phyloP scores from a whole-genome alignment of 768 basidiomycete genomes.

The Mycena galericulata region DNA sequence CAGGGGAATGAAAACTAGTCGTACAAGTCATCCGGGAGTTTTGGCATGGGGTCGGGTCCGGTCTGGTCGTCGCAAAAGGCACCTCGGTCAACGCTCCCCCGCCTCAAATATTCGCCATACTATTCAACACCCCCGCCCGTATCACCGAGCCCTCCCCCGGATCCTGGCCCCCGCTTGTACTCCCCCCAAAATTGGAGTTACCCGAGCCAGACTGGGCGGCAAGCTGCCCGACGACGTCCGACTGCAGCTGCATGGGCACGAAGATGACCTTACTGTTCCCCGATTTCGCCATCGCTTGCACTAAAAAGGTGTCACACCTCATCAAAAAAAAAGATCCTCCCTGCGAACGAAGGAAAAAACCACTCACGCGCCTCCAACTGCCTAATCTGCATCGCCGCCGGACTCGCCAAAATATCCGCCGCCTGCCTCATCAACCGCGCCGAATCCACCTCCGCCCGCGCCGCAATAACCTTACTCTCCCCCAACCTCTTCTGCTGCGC shows the following conservation, averaged over 20 bases:
- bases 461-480: conserved; percentile 96
- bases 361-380: conserved; percentile 87
- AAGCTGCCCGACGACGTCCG: conserved; percentile 71
- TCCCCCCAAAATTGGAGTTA: neutral
- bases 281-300: conserved; percentile 94
- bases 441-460: conserved; percentile 94
- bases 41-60: too few relatives aligned
- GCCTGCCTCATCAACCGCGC: conserved; percentile 97
- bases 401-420: conserved; percentile 93
- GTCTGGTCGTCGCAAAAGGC: too few relatives aligned
- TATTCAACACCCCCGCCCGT: conserved; percentile 25
- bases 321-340: too few relatives aligned
- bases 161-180: conserved; percentile 2
- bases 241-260: conserved; percentile 94
- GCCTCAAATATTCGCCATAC: conserved; percentile 32
- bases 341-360: conserved; percentile 4
- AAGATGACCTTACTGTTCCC: conserved; percentile 93
- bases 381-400: conserved; percentile 98
- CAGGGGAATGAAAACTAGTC: too few relatives aligned
- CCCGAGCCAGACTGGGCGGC: conserved; percentile 18
- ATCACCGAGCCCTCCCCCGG: conserved; percentile 23
- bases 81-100: too few relatives aligned
- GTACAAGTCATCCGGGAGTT: too few relatives aligned
- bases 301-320: too few relatives aligned
- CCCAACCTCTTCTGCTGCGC: conserved; percentile 98